phyloP scores from a whole-genome alignment of 495 filamentous ascomycete genomes.

The Clavariopsis aquatica region DNA sequence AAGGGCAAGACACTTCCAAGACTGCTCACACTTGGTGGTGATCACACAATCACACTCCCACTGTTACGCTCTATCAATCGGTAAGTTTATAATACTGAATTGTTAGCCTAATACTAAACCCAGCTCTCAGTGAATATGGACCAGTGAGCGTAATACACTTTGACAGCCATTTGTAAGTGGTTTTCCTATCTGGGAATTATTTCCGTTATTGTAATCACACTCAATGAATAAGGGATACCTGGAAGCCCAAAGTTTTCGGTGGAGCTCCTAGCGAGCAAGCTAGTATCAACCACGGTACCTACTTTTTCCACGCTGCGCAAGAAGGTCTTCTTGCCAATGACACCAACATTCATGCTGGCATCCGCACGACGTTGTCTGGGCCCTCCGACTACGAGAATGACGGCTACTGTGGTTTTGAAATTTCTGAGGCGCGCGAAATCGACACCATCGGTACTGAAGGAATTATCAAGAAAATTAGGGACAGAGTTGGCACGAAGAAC shows the following conservation, averaged over 20 bases:
- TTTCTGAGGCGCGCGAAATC: constrained; percentile 78
- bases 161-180: constrained; percentile 48
- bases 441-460: constrained; percentile 71
- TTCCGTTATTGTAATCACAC: not conserved
- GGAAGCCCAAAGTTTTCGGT: constrained; percentile 67
- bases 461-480: constrained; percentile 72
- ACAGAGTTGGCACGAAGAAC: constrained; percentile 69
- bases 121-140: constrained; percentile 40
- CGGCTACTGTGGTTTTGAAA: constrained; percentile 77
- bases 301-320: constrained; percentile 68
- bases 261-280: constrained; percentile 64
- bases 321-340: constrained; percentile 78
- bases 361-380: constrained; percentile 73
- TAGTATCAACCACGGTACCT: constrained; percentile 82
- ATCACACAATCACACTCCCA: constrained; percentile 65
- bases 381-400: constrained; percentile 79
- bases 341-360: constrained; percentile 83
- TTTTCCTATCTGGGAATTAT: not conserved
- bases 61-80: constrained; percentile 52
- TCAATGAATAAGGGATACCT: constrained; percentile 55
- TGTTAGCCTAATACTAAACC: not conserved
- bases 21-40: constrained; percentile 48
- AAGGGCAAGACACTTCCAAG: constrained; percentile 57
- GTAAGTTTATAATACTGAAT: constrained; percentile 2
- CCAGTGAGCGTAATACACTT: constrained; percentile 51